Evolutionary conservation across 2,329 filamentous ascomycete genomes (phyloP).

Genomic region (Curvularia spicifera): DNA sequence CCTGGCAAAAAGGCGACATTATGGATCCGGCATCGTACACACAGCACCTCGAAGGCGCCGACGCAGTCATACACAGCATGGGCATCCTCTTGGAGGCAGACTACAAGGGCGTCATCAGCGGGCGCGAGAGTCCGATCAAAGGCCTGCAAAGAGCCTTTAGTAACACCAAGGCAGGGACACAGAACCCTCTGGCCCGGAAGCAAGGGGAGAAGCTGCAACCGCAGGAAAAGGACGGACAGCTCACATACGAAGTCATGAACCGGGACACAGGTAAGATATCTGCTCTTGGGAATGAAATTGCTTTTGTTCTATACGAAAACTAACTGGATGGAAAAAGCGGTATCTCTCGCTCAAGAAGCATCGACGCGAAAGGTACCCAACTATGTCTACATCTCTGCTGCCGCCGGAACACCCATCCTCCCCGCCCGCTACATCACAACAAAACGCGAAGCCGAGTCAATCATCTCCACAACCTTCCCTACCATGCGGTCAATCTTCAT

Average conservation of each 20-base stretch:
- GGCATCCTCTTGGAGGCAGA: conserved; percentile 96
- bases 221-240: conserved; percentile 72
- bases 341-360: conserved; percentile 81
- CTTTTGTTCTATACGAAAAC: neutral
- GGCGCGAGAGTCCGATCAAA: conserved; percentile 78
- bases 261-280: conserved; percentile 67
- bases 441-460: conserved; percentile 86
- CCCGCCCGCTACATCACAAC: conserved; percentile 86
- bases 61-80: conserved; percentile 92
- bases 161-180: conserved; percentile 64
- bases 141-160: conserved; percentile 83
- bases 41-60: conserved; percentile 74
- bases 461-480: conserved; percentile 75
- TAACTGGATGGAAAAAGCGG: conserved; percentile 57
- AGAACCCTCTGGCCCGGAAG: conserved; percentile 71
- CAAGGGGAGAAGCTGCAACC: conserved; percentile 66
- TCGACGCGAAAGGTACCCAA: conserved; percentile 67
- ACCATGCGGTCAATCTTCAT: conserved; percentile 80
- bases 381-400: conserved; percentile 90
- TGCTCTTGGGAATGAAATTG: conserved; percentile 2
- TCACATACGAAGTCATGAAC: conserved; percentile 98
- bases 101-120: conserved; percentile 91
- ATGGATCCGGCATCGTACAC: conserved; percentile 82
- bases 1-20: conserved; percentile 89
- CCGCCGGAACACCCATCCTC: conserved; percentile 82